Evolutionary conservation across 495 filamentous ascomycete species (phyloP), one percentile per base, ranked within the genome.

Genomic region (Cenococcum geophilum): DNA sequence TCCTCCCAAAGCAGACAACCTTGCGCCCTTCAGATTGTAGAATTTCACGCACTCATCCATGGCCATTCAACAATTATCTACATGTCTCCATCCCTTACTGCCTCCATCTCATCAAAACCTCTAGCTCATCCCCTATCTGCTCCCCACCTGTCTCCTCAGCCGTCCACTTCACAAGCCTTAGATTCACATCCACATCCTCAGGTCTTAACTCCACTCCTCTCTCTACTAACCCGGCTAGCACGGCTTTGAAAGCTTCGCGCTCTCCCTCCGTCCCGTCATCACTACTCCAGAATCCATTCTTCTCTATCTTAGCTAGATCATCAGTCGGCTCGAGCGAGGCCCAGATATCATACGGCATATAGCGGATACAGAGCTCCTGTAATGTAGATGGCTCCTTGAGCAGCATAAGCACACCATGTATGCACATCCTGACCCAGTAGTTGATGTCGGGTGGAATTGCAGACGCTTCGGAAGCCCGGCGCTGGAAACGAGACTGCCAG

Each of bases 341-440:
- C 61, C 58, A 68, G 14, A 64, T 61, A 36, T 64, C 43, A 52
- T 34, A 54, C 14, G 65, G 54, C 35, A 48, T 49, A 37, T 68
- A 68, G 9, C 56, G 52, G n/a, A 68, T 45, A 5, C 55, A 32
- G 23, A 68, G 57, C 37, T 68, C 61, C 12, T 51, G 22, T 0
- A 64, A 49, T 32, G 43, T 6, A 32, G 27, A 6, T 6, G 27
- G 55, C 4, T 60, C 34, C 16, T 45, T n/a, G 9, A 42, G 50
- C 16, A 68, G 65, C 36, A 68, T 18, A 11, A 58, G 49, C 9
- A 68, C 57, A 14, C 61, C 65, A 47, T 64, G 58, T 4, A 56
- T 57, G n/a, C 35, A 23, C n/a, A 64, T 47, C 1, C 56, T 49
- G 23, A 49, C 27, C 65, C 65, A 68, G 49, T 64, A 68, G 3